Base-by-base conservation (phyloP, 768 basidiomycete species). In the Mycena epipterygia region DNA sequence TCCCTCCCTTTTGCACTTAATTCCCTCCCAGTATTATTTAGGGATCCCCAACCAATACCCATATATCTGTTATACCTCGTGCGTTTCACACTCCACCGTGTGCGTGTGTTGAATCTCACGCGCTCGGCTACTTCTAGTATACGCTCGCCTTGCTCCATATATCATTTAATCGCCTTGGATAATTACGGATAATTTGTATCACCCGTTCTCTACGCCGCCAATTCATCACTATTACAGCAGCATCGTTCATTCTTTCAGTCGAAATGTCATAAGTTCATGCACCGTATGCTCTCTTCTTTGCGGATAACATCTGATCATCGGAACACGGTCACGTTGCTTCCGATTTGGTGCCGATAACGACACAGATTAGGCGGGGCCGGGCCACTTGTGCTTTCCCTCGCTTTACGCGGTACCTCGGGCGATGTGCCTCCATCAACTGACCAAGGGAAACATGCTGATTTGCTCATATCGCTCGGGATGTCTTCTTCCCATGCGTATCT, bases 61-160 rank as follows among this genome's bases (percentile, higher is more conserved):
- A 68, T 73, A 71, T 75, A 77, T 77, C 74, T 76, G 73, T 67
- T 81, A 82, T 83, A 84, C 83, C 82, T 80, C 61, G 64, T 64
- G 67, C 71, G 67, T 74, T 63, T 74, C 72, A 51, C 76, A 78
- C 79, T 78, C 74, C 79, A 76, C 76, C 33, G 64, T 71, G 46
- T 71, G 70, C 70, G 69, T 60, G 71, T 51, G 32, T 25, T 63
- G 17, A 32, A 59, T 67, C 72, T 64, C 68, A 73, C 72, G 64
- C 14, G 64, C 14, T 67, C 65, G 51, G 64, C 55, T 71, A 60
- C 52, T 61, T 65, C 55, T 46, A 69, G 60, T 65, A 60, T 65
- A 71, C 69, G 25, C 30, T 69, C 72, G n/a, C 51, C 58, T 73
- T 72, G 60, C 68, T 67, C 32, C 65, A 67, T 67, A 67, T 67